Base-by-base conservation (phyloP, 768 basidiomycete genomes). In the Baorangia bicolor region DNA sequence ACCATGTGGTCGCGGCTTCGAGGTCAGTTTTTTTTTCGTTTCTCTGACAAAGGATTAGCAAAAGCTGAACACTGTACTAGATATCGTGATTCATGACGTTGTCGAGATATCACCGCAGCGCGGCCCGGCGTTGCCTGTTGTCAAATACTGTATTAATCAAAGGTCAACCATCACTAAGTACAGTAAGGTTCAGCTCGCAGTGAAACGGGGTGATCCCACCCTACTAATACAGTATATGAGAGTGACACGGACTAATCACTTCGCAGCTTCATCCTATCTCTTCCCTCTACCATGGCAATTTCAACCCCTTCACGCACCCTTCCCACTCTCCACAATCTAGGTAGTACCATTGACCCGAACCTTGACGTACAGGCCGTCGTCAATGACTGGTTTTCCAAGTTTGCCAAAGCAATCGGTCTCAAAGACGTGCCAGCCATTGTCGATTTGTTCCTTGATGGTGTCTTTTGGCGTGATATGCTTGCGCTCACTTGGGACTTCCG, bases 401-500 rank as follows among this genome's bases (percentile, higher is more conserved):
- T 83, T 61, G 31, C 62, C 13, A 60, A 67, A 49, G 68, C 66
- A 31, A 63, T 76, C 16, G 63, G 69, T 47, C 58, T 68, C 20
- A 69, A 69, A 51, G 68, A 78, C 39, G 69, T 73, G 18, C 64
- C 70, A 23, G 68, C 68, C 14, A 64, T 82, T 35, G 54, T 74
- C n/a, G 62, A 62, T 14, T 50, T 75, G 21, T 63, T 73, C 42
- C 50, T 75, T 30, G 67, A 69, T 21, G 67, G 64, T 42, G 74
- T 74, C 5, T 80, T 79, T 55, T 87, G 85, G 86, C 71, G 84
- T 13, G 85, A 87, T 58, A 73, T 80, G 49, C 76, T 85, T n/a
- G 76, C 81, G 0, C 73, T 87, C 51, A 86, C 85, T 18, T 86
- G 83, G 83, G 77, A 83, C 55, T 79, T 85, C 45, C 79, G 84